Base-by-base conservation (phyloP, 2,329 filamentous ascomycete species). In the Aureobasidium sp. region DNA sequence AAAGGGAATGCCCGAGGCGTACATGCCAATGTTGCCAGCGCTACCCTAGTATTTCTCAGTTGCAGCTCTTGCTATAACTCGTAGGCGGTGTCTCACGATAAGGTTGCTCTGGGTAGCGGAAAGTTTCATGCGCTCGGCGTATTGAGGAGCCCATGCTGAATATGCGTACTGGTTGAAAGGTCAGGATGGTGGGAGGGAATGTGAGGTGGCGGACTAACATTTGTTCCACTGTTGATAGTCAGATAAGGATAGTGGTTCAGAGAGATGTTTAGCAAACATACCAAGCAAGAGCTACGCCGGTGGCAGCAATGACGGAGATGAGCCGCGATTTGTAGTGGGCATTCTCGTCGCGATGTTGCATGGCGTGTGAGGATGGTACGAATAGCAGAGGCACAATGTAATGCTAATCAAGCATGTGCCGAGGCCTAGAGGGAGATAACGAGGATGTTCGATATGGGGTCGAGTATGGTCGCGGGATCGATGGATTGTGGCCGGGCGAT, bases 81-180 rank as follows among this genome's bases (percentile, higher is more conserved):
- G 25, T 9, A 27, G 16, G n/a, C 13, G 14, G 25, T 25, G 3
- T 48, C 83, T 72, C 79, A 87, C 92, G 71, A 99, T 92, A 66
- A 97, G 76, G 75, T 99, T 97, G 75, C 85, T 91, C 74, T 97
- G 82, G 3, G 93, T 97, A n/a, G 94, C 88, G 14, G 91, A 91
- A 64, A 97, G 84, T 72, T 88, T 86, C 68, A 99, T 81, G 68
- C 84, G 86, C 70, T 95, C 87, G 54, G 92, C 91, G 72, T 97
- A 97, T 76, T 97, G 92, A 25, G 94, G 94, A 14, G 90, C 91
- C 92, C 94, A 99, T 75, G 93, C 93, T 61, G 91, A 97, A 76
- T 97, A 99, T 71, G 92, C 93, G 84, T 99, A 97, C 91, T 97
- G 71, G 54, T 63, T 42, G 57, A 16, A 39, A 55, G 63, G 74